These are phyloP conservation scores for Dendrobium catenatum DNA, from an alignment of 106 monocot species.

Conservation along the genomic window DNA sequence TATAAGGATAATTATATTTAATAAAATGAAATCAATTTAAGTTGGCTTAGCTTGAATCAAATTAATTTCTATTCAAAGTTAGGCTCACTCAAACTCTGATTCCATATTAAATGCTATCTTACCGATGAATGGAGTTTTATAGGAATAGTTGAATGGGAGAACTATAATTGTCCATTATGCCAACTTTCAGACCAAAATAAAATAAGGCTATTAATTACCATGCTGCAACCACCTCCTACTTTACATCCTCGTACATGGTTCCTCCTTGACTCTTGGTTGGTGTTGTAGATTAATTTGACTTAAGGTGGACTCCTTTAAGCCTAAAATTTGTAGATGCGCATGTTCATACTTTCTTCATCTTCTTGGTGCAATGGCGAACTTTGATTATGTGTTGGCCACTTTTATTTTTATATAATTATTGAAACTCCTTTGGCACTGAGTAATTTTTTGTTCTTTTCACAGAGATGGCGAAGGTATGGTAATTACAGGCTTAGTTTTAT, in stretches of 20 bases:
- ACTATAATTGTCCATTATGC: too few species aligned
- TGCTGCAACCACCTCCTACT: too few species aligned
- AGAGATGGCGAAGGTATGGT: slow-evolving; percentile 84
- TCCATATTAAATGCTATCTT: background rate
- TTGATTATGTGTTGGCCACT: background rate
- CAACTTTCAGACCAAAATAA: too few species aligned
- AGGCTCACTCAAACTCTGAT: background rate
- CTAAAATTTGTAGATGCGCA: background rate
- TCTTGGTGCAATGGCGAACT: background rate
- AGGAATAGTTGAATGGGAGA: background rate
- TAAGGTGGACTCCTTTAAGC: background rate
- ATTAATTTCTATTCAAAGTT: background rate
- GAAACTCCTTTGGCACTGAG: background rate
- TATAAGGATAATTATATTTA: background rate
- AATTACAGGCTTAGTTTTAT: slow-evolving; percentile 69
- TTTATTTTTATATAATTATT: background rate
- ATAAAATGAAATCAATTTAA: background rate
- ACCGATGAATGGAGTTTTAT: background rate
- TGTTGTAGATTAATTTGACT: too few species aligned
- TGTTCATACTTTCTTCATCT: background rate
- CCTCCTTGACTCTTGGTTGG: too few species aligned
- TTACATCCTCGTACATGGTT: too few species aligned
- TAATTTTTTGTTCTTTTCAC: background rate
- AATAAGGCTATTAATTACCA: too few species aligned
- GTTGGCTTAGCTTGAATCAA: background rate